Evolutionary conservation across 441 rosid species (phyloP).

Genomic region (Rhodomyrtus psidioides): DNA sequence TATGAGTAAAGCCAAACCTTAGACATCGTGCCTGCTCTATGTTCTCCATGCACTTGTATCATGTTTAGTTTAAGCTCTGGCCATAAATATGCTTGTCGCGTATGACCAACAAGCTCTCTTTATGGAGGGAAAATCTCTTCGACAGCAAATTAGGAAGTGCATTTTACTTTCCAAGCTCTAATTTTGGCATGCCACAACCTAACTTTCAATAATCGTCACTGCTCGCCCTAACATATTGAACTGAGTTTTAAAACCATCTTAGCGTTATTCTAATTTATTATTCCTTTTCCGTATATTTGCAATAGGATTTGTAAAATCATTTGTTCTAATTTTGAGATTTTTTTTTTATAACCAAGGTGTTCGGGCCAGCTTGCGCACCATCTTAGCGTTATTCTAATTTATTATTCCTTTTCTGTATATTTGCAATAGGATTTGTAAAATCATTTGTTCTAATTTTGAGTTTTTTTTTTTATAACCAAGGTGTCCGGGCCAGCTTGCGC

Average conservation of each 20-base stretch:
- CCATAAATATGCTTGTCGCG: background rate
- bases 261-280: background rate
- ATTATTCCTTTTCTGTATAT: too few species aligned
- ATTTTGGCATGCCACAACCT: fast-evolving
- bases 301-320: background rate
- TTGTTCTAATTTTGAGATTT: background rate
- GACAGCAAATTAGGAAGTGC: background rate
- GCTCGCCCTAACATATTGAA: background rate
- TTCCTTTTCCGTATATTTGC: background rate
- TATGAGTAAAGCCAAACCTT: too few species aligned
- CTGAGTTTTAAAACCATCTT: background rate
- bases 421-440: too few species aligned
- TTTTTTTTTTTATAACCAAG: too few species aligned
- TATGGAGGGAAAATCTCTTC: background rate
- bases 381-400: too few species aligned
- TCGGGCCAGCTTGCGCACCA: too few species aligned
- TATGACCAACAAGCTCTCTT: too few species aligned
- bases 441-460: too few species aligned
- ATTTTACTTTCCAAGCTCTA: fast-evolving
- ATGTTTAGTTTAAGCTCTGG: background rate
- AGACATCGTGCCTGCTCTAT: too few species aligned
- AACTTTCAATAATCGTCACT: background rate
- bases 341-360: too few species aligned
- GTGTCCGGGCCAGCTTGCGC: too few species aligned
- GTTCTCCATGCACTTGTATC: too few species aligned